phyloP scores from a whole-genome alignment of 2,329 filamentous ascomycete species.

The Verticillium zaregamsianum region DNA sequence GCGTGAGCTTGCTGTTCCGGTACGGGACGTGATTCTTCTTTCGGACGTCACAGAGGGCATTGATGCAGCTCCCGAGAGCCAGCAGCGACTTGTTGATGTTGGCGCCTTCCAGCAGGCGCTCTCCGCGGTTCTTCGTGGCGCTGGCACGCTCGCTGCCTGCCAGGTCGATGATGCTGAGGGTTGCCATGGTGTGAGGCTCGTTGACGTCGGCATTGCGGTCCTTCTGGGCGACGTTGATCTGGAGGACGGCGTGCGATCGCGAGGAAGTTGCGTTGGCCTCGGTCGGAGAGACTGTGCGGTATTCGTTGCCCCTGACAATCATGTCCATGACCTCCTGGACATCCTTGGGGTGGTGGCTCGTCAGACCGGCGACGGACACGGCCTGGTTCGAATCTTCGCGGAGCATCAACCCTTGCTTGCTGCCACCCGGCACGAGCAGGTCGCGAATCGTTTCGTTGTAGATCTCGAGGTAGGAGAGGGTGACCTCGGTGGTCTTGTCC shows the following conservation, averaged over 20 bases:
- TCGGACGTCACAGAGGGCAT: constrained; percentile 88
- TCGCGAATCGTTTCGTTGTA: constrained; percentile 99
- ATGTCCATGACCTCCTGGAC: constrained; percentile 99
- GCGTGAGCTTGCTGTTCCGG: constrained; percentile 94
- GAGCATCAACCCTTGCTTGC: constrained; percentile 82
- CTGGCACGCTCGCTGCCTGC: constrained; percentile 94
- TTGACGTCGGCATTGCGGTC: constrained; percentile 89
- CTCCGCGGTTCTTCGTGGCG: constrained; percentile 93
- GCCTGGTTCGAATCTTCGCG: constrained; percentile 92
- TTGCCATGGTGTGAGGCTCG: constrained; percentile 97
- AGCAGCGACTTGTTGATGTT: constrained; percentile 99
- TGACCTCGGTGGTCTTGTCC: constrained; percentile 86
- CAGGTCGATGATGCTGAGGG: constrained; percentile 94
- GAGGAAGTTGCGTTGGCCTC: constrained; percentile 97
- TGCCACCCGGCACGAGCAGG: constrained; percentile 78
- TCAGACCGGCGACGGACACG: constrained; percentile 85
- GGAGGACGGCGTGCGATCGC: constrained; percentile 91
- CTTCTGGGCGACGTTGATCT: constrained; percentile 94
- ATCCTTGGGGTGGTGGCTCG: constrained; percentile 84
- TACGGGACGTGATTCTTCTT: constrained; percentile 95
- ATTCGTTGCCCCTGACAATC: constrained; percentile 92
- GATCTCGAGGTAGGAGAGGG: constrained; percentile 93
- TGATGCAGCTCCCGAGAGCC: constrained; percentile 94
- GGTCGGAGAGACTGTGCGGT: constrained; percentile 92
- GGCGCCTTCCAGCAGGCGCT: constrained; percentile 85